phyloP scores from a whole-genome alignment of 139 green algal genomes.

The Diplosphaera chodatii region DNA sequence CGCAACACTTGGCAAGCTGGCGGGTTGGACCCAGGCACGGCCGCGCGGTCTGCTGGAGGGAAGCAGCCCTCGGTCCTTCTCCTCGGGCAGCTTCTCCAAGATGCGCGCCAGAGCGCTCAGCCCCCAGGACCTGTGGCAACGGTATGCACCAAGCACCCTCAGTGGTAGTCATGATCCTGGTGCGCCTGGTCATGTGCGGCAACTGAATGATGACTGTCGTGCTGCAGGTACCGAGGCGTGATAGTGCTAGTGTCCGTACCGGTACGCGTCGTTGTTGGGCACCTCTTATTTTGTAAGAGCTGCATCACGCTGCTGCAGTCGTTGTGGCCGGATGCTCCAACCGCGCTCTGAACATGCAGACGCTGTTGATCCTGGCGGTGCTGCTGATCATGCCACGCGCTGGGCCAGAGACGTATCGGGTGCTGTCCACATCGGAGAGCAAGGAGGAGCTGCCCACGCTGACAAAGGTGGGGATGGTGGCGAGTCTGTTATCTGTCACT shows the following conservation, averaged over 20 bases:
- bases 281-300: neutral
- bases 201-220: neutral
- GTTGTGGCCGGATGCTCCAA: too few relatives aligned
- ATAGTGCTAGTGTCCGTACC: conserved; percentile 49
- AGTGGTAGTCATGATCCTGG: too few relatives aligned
- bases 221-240: conserved; percentile 52
- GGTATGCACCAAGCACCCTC: too few relatives aligned
- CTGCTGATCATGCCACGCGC: conserved; percentile 46
- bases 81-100: neutral
- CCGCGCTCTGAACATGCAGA: neutral
- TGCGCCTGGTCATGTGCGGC: too few relatives aligned
- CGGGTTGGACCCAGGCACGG: neutral
- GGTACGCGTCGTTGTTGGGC: conserved; percentile 10
- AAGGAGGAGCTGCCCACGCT: neutral
- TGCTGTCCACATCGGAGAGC: neutral
- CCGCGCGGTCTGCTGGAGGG: neutral
- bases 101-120: neutral
- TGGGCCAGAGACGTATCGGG: neutral
- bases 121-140: neutral
- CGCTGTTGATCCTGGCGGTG: conserved; percentile 56
- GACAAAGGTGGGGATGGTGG: neutral
- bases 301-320: neutral
- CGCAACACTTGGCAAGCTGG: too few relatives aligned
- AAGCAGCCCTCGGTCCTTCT: neutral
- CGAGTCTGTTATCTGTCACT: neutral